Percentiles rank a stretch among this genome's conserved stretches.
These are phyloP conservation scores for Phialophora macrospora DNA, from an alignment of 2,329 filamentous ascomycete genomes.

Conservation along the genomic window DNA sequence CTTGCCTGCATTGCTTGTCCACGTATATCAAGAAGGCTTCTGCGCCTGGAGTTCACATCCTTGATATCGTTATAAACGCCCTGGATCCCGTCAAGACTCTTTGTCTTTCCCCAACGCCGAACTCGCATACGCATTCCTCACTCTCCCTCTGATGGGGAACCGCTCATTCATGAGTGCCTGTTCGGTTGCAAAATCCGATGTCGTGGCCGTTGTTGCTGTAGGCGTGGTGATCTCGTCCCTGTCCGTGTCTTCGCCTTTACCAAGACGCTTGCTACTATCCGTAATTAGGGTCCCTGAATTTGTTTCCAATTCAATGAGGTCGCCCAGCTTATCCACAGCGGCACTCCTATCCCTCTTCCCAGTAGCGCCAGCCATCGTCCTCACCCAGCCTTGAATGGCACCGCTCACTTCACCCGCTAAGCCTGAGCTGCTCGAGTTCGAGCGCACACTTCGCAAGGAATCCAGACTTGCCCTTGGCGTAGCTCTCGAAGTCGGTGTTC, in stretches of 20 bases:
- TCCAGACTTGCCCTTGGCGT: constrained; percentile 50
- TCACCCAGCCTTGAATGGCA: constrained; percentile 86
- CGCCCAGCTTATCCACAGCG: constrained; percentile 41
- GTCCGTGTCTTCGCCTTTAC: neutral
- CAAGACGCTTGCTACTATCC: neutral
- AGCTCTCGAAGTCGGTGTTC: constrained; percentile 28
- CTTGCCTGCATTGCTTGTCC: neutral
- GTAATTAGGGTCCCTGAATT: constrained; percentile 25
- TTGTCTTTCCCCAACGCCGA: constrained; percentile 24
- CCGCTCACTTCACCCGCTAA: constrained; percentile 80
- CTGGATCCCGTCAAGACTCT: constrained; percentile 7
- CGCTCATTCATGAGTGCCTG: constrained; percentile 40
- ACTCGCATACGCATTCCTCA: constrained; percentile 35
- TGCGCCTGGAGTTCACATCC: neutral
- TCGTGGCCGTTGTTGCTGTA: constrained; percentile 11
- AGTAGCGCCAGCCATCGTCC: constrained; percentile 65
- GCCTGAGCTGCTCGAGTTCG: constrained; percentile 47
- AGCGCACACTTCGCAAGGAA: constrained; percentile 53
- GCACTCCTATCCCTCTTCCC: constrained; percentile 26
- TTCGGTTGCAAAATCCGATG: constrained; percentile 27
- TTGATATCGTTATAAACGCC: neutral
- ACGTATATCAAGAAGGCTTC: neutral
- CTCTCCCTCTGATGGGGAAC: constrained; percentile 40
- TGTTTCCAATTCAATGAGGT: constrained; percentile 51
- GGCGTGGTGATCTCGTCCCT: constrained; percentile 12